These are phyloP conservation scores for Anthoceros angustus DNA, from an alignment of 225 moss, liverwort and hornwort genomes.

Conservation along the genomic window DNA sequence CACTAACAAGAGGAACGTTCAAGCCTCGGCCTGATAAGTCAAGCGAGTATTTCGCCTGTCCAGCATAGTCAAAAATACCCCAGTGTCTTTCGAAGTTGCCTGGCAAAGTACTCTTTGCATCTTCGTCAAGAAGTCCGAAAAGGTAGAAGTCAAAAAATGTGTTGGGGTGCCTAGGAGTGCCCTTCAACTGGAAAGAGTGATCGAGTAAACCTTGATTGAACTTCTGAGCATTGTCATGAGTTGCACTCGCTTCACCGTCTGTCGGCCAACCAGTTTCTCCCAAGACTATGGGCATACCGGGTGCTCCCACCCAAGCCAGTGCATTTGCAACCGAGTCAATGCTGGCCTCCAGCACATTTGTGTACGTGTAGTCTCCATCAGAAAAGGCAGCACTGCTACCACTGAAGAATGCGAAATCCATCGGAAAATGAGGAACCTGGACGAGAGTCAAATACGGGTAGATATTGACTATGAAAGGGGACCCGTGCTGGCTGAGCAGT, in stretches of 20 bases:
- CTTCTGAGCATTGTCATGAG: constrained; percentile 30
- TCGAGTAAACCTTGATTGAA: constrained; percentile 52
- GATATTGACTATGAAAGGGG: too few species aligned
- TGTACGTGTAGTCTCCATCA: too few species aligned
- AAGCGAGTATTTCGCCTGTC: too few species aligned
- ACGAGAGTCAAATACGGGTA: constrained; percentile 79
- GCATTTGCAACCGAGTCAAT: constrained; percentile 64
- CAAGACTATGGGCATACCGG: too few species aligned
- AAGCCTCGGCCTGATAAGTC: too few species aligned
- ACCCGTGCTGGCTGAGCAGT: too few species aligned
- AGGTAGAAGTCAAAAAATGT: too few species aligned
- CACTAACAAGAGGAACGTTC: too few species aligned
- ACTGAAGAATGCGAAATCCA: constrained; percentile 57
- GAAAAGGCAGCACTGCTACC: constrained; percentile 11
- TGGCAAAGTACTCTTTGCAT: constrained; percentile 55
- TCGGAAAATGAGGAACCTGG: constrained; percentile 38
- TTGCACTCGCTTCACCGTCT: constrained; percentile 49
- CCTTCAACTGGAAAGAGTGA: constrained; percentile 29
- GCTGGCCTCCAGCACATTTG: too few species aligned
- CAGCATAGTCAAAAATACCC: too few species aligned
- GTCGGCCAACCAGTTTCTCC: constrained; percentile 97
- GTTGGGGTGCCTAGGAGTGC: too few species aligned
- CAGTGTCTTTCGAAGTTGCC: constrained; percentile 71
- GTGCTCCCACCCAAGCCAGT: constrained; percentile 33
- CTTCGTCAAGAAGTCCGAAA: constrained; percentile 61